Base-by-base conservation (phyloP, 768 basidiomycete genomes). In the Chalciporus piperatus region DNA sequence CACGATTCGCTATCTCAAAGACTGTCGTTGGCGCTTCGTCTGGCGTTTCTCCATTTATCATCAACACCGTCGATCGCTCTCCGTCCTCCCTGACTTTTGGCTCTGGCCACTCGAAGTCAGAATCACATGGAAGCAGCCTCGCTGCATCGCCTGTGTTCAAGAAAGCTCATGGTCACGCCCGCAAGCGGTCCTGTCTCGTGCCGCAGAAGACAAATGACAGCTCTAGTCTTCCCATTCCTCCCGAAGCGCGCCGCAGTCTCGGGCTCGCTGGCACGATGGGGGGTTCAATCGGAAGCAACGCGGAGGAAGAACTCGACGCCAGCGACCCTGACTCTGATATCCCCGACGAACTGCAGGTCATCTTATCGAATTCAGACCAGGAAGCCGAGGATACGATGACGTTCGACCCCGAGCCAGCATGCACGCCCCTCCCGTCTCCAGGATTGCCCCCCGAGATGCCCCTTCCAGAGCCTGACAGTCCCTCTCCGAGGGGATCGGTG, bases 321-420 rank as follows among this genome's bases (percentile, higher is more conserved):
- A 79, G 79, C 9, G 84, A 89, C 59, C 85, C 80, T 0, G 84
- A 89, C 63, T 87, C 84, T 2, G 88, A 92, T 59, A 87, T 91
- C n/a, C 88, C 90, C 1, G 80, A 87, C 38, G 90, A 92, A 65
- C 64, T 92, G 49, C 82, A 83, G 55, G 73, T 74, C 20, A 82
- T 92, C 42, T 65, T 92, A 22, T 74, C 73, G 0, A 61, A 71
- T 65, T 59, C 75, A 47, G 55, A 74, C 50, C 66, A 68, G 17
- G 71, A 70, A 28, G 65, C 64, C 7, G 74, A 76, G 2, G 77
- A 81, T 39, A 78, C 75, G 5, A 51, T 70, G 60, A 71, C 70
- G 6, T 69, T 63, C 48, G 30, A 55, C 41, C 58, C n/a, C 33
- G 27, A 51, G n/a, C 6, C 35, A 7, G 27, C 23, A 2, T 55